Evolutionary conservation across 106 monocot species (phyloP), one percentile per base, ranked within the genome.

Genomic region (Triglochin maritima): DNA sequence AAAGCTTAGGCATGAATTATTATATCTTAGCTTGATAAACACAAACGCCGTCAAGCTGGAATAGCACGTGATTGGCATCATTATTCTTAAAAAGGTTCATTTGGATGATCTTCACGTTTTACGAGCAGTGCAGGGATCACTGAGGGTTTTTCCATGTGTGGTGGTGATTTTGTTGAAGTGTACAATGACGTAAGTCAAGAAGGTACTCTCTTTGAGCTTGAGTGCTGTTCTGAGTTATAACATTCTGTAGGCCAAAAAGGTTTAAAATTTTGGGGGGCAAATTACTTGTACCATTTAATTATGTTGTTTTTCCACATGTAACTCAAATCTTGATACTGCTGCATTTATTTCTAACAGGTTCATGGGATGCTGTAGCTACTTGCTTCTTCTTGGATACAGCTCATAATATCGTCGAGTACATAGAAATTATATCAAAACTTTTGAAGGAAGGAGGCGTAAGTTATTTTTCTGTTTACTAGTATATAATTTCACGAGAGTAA

Each of bases 131-230:
- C 91, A 76, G 96, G 88, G 58, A 98, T 98, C 56, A 88, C 88
- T 54, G 96, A 98, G 74, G 96, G 96, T 3, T 98, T 98, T 77
- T 98, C 91, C 29, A 98, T 98, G 96, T 98, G 96, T 77, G 96
- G 81, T 64, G 96, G 96, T 59, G 96, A 98, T 71, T 98, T 98
- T 88, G 88, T 98, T 60, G 96, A 91, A 72, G 96, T 98, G 17
- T 98, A 98, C 66, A 79, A 69, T 59, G 96, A 98, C 57, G 59
- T 50, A 77, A 79, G 74, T 62, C 96, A 98, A 77, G 78, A 86
- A 86, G 91, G 96, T 98, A 86, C 49, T 13, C 16, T 52, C 2
- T 52, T 52, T 52, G 52, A 52, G 9, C 52, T 52, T 52, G 9
- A 52, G 9, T 52, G 52, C 52, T 29, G 29, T 29, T 29, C 29